phyloP scores from a whole-genome alignment of 2,329 filamentous ascomycete genomes.

The Epichloe sibirici region DNA sequence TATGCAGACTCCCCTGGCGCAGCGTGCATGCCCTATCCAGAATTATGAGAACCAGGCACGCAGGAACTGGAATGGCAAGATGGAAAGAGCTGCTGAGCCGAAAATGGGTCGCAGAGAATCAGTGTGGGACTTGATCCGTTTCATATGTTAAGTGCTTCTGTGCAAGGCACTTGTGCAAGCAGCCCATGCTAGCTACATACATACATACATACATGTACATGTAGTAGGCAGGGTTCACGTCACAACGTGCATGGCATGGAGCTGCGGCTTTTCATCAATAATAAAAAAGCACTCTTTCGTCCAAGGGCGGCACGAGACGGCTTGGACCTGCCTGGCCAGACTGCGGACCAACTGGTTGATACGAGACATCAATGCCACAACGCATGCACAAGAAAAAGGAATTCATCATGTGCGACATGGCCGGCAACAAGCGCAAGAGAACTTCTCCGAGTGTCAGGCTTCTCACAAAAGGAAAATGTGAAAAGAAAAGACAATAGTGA shows the following conservation, averaged over 20 bases:
- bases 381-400: constrained; percentile 1
- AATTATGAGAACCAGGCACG: background rate
- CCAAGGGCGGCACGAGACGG: background rate
- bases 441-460: background rate
- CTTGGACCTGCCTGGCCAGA: background rate
- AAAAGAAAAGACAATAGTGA: background rate
- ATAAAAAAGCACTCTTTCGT: background rate
- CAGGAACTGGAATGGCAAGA: background rate
- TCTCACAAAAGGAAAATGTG: background rate
- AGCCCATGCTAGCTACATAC: background rate
- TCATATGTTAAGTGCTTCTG: background rate
- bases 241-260: constrained; percentile 4
- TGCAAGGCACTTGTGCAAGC: constrained; percentile 2
- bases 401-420: background rate
- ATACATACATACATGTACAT: too few species aligned
- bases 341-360: background rate
- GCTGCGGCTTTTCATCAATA: background rate
- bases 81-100: background rate
- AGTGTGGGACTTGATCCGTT: background rate
- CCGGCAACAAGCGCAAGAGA: background rate
- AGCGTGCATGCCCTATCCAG: too few species aligned
- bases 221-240: constrained; percentile 1
- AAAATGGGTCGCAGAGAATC: background rate
- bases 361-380: constrained; percentile 2
- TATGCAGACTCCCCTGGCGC: too few species aligned